phyloP scores from a whole-genome alignment of 331 rosid genomes.

The Rhamnella rubrinervis region DNA sequence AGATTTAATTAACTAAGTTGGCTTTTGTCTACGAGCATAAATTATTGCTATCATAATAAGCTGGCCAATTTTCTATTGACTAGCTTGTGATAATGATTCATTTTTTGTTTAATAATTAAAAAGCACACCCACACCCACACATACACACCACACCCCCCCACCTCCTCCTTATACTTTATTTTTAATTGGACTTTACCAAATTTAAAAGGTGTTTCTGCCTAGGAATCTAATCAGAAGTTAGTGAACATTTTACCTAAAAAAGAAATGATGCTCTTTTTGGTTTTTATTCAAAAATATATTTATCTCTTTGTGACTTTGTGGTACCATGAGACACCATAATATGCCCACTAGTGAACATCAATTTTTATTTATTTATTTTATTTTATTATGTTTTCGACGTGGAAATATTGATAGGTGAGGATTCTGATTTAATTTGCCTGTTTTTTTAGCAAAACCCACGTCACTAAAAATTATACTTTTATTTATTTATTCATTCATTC shows the following conservation, averaged over 20 bases:
- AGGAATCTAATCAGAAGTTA: constrained; percentile 50
- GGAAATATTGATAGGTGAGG: constrained; percentile 12
- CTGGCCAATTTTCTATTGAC: constrained; percentile 13
- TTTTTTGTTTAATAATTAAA: background rate
- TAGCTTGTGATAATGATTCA: constrained; percentile 17
- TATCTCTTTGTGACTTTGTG: constrained; percentile 12
- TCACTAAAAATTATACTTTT: constrained; percentile 1
- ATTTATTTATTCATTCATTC: constrained; percentile 1
- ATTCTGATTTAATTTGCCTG: constrained; percentile 25
- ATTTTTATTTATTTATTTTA: no score
- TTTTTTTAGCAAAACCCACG: constrained; percentile 28
- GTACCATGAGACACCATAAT: constrained; percentile 19
- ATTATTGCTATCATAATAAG: constrained; percentile 8
- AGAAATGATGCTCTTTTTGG: constrained; percentile 32
- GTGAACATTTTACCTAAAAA: constrained; percentile 36
- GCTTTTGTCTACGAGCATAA: background rate
- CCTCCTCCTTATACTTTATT: background rate
- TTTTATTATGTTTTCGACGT: constrained; percentile 4
- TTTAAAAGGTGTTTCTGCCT: constrained; percentile 33
- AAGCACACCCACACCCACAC: background rate
- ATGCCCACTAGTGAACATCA: constrained; percentile 26
- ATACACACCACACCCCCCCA: no score
- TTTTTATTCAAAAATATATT: constrained; percentile 10
- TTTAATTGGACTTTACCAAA: constrained; percentile 23
- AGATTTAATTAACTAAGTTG: background rate